Conservation (phyloP, 164 flowering plant genomes). For the Annona squamosa region DNA sequence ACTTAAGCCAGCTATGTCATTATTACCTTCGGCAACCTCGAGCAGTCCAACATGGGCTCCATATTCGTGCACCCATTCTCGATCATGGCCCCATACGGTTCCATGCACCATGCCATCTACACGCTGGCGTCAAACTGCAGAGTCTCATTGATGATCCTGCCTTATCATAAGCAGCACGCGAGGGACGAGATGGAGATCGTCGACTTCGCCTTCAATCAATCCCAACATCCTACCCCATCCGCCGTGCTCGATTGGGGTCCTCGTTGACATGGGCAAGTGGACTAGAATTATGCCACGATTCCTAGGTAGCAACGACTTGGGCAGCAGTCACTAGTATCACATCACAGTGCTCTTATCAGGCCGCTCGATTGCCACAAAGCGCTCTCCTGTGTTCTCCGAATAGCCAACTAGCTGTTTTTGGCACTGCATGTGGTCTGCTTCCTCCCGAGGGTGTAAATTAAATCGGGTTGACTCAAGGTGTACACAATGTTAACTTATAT, state of each 20-base stretch:
- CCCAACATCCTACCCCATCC: slow-evolving; percentile 20
- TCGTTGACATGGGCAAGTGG: slow-evolving; percentile 10
- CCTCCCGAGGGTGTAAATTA: too few species aligned
- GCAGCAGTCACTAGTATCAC: not conserved
- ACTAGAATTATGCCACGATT: slow-evolving; percentile 14
- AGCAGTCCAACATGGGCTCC: slow-evolving; percentile 16
- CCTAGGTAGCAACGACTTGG: not conserved
- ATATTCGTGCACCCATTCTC: slow-evolving; percentile 38
- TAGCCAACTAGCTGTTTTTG: slow-evolving; percentile 18
- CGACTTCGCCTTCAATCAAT: slow-evolving; percentile 12
- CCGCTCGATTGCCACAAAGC: slow-evolving; percentile 75
- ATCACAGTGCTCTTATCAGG: slow-evolving; percentile 66
- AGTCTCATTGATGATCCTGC: slow-evolving; percentile 43
- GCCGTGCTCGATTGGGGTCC: slow-evolving; percentile 27
- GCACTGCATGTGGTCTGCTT: too few species aligned
- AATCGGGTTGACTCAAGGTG: too few species aligned
- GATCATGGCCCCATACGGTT: slow-evolving; percentile 27
- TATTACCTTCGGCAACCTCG: slow-evolving; percentile 36
- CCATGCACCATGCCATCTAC: slow-evolving; percentile 72
- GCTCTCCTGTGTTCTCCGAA: slow-evolving; percentile 43
- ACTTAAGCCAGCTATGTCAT: slow-evolving; percentile 16
- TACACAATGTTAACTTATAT: too few species aligned
- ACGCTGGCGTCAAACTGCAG: slow-evolving; percentile 37
- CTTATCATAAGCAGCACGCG: slow-evolving; percentile 23
- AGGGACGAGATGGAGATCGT: not conserved